A percentile compares a stretch with the other conserved stretches of the same genome.
These are phyloP conservation scores for Yamadazyma pseudoaaseri DNA, from an alignment of 1,139 yeast species.

Conservation along the genomic window DNA sequence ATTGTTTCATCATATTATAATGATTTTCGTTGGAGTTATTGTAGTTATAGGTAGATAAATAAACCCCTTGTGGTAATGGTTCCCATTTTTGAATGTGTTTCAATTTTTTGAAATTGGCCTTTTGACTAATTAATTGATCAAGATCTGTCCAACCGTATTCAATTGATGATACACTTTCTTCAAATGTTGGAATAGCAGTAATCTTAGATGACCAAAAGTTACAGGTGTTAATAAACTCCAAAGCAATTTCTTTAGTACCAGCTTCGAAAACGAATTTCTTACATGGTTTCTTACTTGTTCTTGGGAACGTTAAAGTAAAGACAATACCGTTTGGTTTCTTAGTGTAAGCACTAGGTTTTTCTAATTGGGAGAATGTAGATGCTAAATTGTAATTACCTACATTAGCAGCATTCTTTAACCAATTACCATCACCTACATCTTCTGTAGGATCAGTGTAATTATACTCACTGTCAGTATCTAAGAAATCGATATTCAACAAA, in stretches of 20 bases:
- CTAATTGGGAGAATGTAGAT: conserved; percentile 48
- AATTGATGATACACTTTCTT: conserved; percentile 62
- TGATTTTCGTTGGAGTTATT: conserved; percentile 28
- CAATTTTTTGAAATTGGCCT: conserved; percentile 34
- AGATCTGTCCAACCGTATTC: conserved; percentile 79
- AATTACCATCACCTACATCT: conserved; percentile 63
- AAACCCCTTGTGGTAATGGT: conserved; percentile 41
- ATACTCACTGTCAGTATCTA: conserved; percentile 18
- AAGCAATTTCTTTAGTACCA: conserved; percentile 67
- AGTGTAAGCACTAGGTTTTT: conserved; percentile 18
- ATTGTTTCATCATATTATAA: conserved; percentile 48
- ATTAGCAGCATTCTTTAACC: conserved; percentile 56
- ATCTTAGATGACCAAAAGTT: conserved; percentile 90
- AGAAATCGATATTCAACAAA: conserved; percentile 12
- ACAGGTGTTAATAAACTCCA: conserved; percentile 71
- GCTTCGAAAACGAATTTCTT: conserved; percentile 52
- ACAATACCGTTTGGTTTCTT: conserved; percentile 12
- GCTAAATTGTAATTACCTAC: conserved; percentile 50
- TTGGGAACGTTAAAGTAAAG: conserved; percentile 45
- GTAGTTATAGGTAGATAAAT: conserved; percentile 34
- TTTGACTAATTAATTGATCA: conserved; percentile 35
- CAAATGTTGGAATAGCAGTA: conserved; percentile 71
- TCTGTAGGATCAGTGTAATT: conserved; percentile 16
- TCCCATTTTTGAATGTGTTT: conserved; percentile 43
- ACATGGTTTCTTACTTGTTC: conserved; percentile 28